Conservation (phyloP, 2,329 filamentous ascomycete genomes). For the Dothistroma septosporum region DNA sequence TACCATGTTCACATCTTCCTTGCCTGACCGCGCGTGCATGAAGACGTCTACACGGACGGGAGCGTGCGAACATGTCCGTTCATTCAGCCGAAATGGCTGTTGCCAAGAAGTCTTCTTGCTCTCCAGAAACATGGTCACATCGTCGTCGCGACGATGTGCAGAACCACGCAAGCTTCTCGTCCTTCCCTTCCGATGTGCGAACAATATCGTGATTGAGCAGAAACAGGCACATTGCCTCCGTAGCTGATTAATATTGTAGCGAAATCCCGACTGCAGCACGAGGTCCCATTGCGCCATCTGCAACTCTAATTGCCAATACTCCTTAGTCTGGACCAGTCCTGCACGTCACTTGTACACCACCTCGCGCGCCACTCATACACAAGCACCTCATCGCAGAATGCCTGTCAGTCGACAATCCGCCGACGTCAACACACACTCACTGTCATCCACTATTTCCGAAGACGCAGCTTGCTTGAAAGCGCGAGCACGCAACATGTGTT, state of each 20-base stretch:
- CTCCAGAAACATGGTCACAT: too few species aligned
- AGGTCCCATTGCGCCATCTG: conserved; percentile 8
- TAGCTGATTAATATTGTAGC: neutral
- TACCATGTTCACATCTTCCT: neutral
- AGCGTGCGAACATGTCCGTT: too few species aligned
- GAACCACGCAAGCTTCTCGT: too few species aligned
- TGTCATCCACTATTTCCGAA: too few species aligned
- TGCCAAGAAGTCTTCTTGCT: too few species aligned
- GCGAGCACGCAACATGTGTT: conserved; percentile 8
- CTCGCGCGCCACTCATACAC: neutral
- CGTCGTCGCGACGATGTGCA: too few species aligned
- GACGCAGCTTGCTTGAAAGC: neutral
- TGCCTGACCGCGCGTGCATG: too few species aligned
- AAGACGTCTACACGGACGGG: too few species aligned
- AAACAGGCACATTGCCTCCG: too few species aligned
- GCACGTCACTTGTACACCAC: neutral
- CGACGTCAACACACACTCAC: neutral
- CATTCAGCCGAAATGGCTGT: too few species aligned
- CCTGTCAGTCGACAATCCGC: neutral
- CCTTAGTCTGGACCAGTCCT: neutral
- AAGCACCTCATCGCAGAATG: conserved; percentile 2
- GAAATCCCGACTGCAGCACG: neutral
- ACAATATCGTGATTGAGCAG: too few species aligned
- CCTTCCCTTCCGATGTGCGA: too few species aligned
- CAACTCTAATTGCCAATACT: conserved; percentile 10